Base-by-base conservation (phyloP, 1,139 yeast genomes). In the Diutina siamensis region DNA sequence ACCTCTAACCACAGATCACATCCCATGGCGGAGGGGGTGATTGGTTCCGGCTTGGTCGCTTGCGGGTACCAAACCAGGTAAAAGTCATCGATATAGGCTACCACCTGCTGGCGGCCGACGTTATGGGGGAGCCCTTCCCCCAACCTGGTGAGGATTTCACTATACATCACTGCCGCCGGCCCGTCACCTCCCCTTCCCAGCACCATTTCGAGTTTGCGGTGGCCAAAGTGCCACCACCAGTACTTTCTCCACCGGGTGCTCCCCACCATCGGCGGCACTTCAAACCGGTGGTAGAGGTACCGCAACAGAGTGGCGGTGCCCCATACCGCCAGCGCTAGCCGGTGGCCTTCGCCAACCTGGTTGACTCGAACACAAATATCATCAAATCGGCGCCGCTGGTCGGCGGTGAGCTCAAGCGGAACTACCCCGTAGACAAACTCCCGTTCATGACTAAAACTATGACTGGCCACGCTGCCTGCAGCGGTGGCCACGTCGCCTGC, bases 401-500 rank as follows among this genome's bases (percentile, higher is more conserved):
- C 8, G n/a, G 3, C 5, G 15, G 7, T 13, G 4, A 21, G n/a
- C 28, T 19, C n/a, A 3, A 9, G 13, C 15, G 21, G 8, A 5
- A 17, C 18, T 27, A 15, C 7, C 5, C 4, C 12, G 28, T 8
- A 5, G 27, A 40, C 18, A 25, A 38, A 38, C n/a, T 17, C 31
- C 5, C 22, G 32, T 25, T 32, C 44, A 10, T 15, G 20, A 13
- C 19, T 35, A 17, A 28, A 28, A 13, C 19, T 7, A 35, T 44
- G 34, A 22, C 25, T 31, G 5, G 42, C 22, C 25, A 27, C 17
- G 15, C 20, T 17, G 17, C 36, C 19, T n/a, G 38, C 35, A 10
- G 25, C 20, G 4, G 27, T 35, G 4, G 46, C 45, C 8, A 53
- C 46, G 10, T 32, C 36, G 4, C 48, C 32, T 3, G 54, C 55